These are phyloP conservation scores for Scenedesmus sp. DNA, from an alignment of 163 green algal genomes.

Conservation along the genomic window DNA sequence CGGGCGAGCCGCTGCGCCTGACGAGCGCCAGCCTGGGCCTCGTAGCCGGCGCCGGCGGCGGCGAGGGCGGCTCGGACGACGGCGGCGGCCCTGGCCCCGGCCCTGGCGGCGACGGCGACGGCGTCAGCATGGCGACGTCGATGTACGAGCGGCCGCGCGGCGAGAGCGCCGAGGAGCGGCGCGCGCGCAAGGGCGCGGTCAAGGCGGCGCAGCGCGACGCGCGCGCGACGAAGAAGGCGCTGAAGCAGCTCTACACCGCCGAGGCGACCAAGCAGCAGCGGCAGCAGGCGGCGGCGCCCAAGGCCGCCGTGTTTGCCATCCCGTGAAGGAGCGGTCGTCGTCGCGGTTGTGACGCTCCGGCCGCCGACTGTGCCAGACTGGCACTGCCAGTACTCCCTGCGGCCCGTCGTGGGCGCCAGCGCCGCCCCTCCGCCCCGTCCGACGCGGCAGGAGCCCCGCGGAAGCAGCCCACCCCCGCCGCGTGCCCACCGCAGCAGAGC, in stretches of 20 bases:
- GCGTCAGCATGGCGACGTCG: constrained; percentile 8
- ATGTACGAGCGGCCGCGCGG: constrained; percentile 60
- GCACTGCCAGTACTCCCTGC: no score
- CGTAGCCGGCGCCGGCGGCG: not conserved
- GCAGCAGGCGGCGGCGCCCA: constrained; percentile 46
- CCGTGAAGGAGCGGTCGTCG: no score
- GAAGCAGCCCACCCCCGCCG: no score
- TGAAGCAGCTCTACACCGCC: constrained; percentile 81
- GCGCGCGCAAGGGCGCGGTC: constrained; percentile 79
- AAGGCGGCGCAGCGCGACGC: constrained; percentile 74
- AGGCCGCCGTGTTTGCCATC: constrained; percentile 52
- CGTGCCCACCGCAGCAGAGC: no score
- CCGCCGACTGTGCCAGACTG: no score
- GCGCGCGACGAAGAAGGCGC: constrained; percentile 80
- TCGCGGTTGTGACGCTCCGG: no score
- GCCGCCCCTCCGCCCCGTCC: no score
- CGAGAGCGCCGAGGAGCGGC: constrained; percentile 85
- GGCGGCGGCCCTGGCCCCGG: constrained; percentile 14
- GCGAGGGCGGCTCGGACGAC: not conserved
- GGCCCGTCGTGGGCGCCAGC: no score
- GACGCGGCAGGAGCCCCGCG: no score
- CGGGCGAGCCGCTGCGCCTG: constrained; percentile 2
- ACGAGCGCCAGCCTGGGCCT: no score
- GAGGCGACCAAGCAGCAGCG: constrained; percentile 62
- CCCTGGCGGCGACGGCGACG: constrained; percentile 10